Percentiles rank a stretch among this genome's conserved stretches.
These are phyloP conservation scores for Penicillium sp. DNA, from an alignment of 2,329 filamentous ascomycete genomes.

Conservation along the genomic window DNA sequence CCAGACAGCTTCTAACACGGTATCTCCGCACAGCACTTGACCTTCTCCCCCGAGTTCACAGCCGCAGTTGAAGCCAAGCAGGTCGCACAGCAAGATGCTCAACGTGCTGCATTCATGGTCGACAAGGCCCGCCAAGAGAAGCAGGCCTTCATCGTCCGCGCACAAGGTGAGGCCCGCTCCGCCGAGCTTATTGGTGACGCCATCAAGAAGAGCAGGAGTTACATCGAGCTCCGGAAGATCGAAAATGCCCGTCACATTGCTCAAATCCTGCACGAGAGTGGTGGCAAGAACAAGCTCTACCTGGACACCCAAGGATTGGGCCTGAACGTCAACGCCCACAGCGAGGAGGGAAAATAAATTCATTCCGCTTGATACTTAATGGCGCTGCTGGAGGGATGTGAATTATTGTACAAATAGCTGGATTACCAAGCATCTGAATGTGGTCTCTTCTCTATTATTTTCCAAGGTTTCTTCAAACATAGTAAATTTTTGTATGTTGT, in stretches of 20 bases:
- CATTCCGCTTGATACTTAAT: slow-evolving; percentile 23
- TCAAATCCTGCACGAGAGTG: slow-evolving; percentile 78
- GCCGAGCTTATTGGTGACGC: slow-evolving; percentile 97
- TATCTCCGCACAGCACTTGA: slow-evolving; percentile 54
- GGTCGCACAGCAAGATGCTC: slow-evolving; percentile 83
- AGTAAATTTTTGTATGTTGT: background rate
- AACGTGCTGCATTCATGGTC: slow-evolving; percentile 94
- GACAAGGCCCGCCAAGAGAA: slow-evolving; percentile 99
- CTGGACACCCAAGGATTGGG: slow-evolving; percentile 88
- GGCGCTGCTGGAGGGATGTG: slow-evolving; percentile 22
- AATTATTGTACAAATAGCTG: slow-evolving; percentile 41
- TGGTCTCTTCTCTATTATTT: slow-evolving; percentile 35
- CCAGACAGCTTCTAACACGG: slow-evolving; percentile 8
- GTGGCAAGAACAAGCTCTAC: slow-evolving; percentile 89
- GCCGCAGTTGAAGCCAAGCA: slow-evolving; percentile 69
- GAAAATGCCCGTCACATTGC: slow-evolving; percentile 93
- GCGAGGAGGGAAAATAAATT: slow-evolving; percentile 35
- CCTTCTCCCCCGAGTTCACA: slow-evolving; percentile 69
- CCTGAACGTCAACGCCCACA: slow-evolving; percentile 67
- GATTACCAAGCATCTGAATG: slow-evolving; percentile 33
- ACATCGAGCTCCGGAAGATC: slow-evolving; percentile 95
- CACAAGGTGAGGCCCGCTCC: slow-evolving; percentile 97
- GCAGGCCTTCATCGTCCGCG: slow-evolving; percentile 96
- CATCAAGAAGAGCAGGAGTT: slow-evolving; percentile 98
- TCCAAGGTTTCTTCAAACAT: background rate